Evolutionary conservation across 148 eudicot species (phyloP).

Genomic region (Amaranthus hypochondriacus): DNA sequence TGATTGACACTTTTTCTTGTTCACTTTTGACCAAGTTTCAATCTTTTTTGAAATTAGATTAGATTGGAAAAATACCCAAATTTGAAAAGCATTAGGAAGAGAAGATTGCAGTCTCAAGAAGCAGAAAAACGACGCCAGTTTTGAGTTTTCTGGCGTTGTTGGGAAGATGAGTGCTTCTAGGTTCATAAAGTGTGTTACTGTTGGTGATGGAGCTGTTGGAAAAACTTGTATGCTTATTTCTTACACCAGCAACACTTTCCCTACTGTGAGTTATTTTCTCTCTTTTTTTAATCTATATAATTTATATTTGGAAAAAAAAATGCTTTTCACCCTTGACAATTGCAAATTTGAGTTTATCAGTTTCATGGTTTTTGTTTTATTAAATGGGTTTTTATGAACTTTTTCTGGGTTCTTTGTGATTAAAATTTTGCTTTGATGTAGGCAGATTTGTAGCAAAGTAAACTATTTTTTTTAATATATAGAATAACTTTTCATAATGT

Average conservation of each 20-base stretch:
- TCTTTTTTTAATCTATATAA: background rate
- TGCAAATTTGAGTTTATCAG: conserved; percentile 8
- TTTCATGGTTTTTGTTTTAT: background rate
- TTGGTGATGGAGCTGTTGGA: conserved; percentile 36
- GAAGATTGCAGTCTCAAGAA: background rate
- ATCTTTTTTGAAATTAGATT: conserved; percentile 3
- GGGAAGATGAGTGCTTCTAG: conserved; percentile 40
- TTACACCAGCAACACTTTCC: conserved; percentile 50
- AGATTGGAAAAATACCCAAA: background rate
- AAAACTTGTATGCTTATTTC: conserved; percentile 38
- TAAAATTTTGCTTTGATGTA: conserved; percentile 3
- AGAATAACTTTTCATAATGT: background rate
- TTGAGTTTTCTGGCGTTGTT: conserved; percentile 2
- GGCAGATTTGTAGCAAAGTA: background rate
- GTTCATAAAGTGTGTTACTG: conserved; percentile 34
- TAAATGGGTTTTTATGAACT: background rate
- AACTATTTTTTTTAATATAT: no score
- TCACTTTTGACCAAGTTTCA: conserved; percentile 13
- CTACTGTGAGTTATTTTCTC: conserved; percentile 30
- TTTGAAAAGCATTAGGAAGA: background rate
- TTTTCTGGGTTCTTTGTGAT: background rate
- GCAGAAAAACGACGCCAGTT: background rate
- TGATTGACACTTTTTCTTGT: conserved; percentile 15
- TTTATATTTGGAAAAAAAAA: background rate
- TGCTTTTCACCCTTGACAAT: background rate